phyloP scores from a whole-genome alignment of 169 alveolate genomes.

The Cryptosporidium parvum region DNA sequence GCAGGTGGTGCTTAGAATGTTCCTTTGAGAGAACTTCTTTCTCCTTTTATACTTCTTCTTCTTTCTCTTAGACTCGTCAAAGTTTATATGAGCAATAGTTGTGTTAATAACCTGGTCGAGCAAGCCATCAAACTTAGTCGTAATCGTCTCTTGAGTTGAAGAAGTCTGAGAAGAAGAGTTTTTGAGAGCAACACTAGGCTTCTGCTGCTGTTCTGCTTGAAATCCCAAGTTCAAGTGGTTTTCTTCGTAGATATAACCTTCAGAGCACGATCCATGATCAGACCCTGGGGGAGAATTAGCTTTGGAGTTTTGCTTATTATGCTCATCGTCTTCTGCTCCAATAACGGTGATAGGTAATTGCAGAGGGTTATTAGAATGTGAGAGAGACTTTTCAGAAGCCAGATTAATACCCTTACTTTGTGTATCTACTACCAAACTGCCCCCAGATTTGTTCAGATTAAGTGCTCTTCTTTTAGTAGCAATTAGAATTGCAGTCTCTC shows the following conservation, averaged over 20 bases:
- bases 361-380: not conserved
- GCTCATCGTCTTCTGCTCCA: not conserved
- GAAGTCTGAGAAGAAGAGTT: slow-evolving; percentile 23
- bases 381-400: not conserved
- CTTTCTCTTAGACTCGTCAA: slow-evolving; percentile 5
- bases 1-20: not conserved
- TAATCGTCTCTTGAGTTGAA: slow-evolving; percentile 13
- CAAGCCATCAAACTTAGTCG: slow-evolving; percentile 11
- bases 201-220: not conserved
- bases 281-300: not conserved
- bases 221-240: not conserved
- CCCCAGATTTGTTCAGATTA: slow-evolving; percentile 13
- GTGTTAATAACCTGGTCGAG: slow-evolving; percentile 23
- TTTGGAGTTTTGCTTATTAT: not conserved
- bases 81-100: slow-evolving; percentile 22
- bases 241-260: not conserved
- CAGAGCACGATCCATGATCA: not conserved
- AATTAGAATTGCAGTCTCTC: slow-evolving; percentile 63
- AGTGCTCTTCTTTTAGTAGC: slow-evolving; percentile 73
- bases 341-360: not conserved
- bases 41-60: not conserved
- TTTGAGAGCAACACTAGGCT: not conserved
- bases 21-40: slow-evolving; percentile 4
- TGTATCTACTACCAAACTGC: not conserved
- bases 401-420: not conserved